A percentile compares a stretch with the other conserved stretches of the same genome.
phyloP scores from a whole-genome alignment of 2,329 filamentous ascomycete species.

The Claviceps pusilla region DNA sequence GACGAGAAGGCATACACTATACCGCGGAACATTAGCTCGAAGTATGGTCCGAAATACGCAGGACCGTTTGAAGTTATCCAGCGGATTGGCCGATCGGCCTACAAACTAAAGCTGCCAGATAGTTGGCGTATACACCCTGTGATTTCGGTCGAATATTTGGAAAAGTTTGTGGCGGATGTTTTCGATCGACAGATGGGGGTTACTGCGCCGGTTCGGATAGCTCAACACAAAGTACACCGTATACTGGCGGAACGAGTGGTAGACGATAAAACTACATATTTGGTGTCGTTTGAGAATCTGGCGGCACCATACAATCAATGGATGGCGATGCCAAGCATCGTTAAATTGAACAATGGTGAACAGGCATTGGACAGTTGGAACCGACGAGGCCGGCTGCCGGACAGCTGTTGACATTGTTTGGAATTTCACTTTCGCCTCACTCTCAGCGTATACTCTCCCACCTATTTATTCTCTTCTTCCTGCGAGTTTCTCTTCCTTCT shows the following conservation, averaged over 20 bases:
- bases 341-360: too few relatives aligned
- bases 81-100: background rate
- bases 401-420: too few relatives aligned
- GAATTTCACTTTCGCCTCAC: too few relatives aligned
- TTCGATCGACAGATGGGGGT: too few relatives aligned
- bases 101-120: background rate
- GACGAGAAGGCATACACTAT: background rate
- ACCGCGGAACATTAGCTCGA: background rate
- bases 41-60: background rate
- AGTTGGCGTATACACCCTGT: background rate
- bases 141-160: background rate
- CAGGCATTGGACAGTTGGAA: background rate
- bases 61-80: background rate
- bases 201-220: background rate
- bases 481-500: too few relatives aligned
- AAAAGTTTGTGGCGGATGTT: background rate
- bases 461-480: too few relatives aligned
- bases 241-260: background rate
- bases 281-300: background rate
- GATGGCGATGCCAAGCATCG: background rate
- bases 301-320: background rate
- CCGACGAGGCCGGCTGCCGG: too few relatives aligned
- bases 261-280: background rate
- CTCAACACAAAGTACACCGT: background rate
- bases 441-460: too few relatives aligned